Base-by-base conservation (phyloP, 345 rosid species). In the Melaleuca alternifolia region DNA sequence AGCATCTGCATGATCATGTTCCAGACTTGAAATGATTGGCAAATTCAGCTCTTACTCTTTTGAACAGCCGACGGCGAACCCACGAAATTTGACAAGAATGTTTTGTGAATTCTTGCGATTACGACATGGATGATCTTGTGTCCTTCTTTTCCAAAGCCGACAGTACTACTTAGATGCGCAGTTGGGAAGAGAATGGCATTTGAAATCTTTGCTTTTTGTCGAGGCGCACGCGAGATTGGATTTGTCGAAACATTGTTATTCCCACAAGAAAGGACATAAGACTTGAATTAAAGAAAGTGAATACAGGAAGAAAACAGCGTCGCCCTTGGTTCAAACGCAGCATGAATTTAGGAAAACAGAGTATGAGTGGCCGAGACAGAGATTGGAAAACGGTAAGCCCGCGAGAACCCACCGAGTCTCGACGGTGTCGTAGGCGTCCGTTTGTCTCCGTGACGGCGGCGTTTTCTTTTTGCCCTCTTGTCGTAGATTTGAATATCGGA, bases 41-140 rank as follows among this genome's bases (percentile, higher is more conserved):
- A 0, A 13, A 61, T 28, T 13, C 6, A 15, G 10, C n/a, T 28
- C 28, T 3, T 6, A 28, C 20, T 2, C 28, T 61, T 28, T 28
- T 0, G 1, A 61, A 61, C 2, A 3, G 10, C 28, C n/a, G 7
- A 3, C 2, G 1, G 9, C 4, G 0, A 13, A 28, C 2, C 3
- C 75, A 7, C 8, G 2, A 61, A 13, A 28, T 61, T 6, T 61
- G n/a, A 11, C 2, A 5, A 9, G 0, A n/a, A 59, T n/a, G 10
- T n/a, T 53, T 52, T 53, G 7, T 18, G 56, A 61, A 61, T 61
- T 61, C n/a, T 28, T 20, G 3, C 28, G 41, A 28, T 61, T n/a
- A n/a, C 3, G 4, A 59, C 71, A 2, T 28, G 71, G n/a, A 13
- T n/a, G 8, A 6, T 7, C 6, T 59, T 13, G 11, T n/a, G 6